Base-by-base conservation (phyloP, 2,329 filamentous ascomycete species). In the Aureobasidium sp. region DNA sequence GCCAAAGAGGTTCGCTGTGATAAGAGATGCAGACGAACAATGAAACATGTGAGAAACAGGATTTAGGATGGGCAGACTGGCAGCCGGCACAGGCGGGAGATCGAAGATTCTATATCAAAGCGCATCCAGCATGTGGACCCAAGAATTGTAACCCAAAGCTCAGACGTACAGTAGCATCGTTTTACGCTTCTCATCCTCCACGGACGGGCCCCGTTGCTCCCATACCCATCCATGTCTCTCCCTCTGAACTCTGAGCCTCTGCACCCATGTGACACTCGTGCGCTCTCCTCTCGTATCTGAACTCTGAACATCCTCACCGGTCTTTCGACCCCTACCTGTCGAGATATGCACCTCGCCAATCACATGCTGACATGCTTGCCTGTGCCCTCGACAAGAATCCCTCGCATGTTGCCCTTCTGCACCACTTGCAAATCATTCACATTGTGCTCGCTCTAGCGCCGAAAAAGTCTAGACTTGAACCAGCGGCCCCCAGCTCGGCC, bases 391-490 rank as follows among this genome's bases (percentile, higher is more conserved):
- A 44, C 37, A 25, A 10, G 25, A 10, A 32, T 45, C 45, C 37
- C 39, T 55, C 29, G 10, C 36, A 41, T 57, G n/a, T 41, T 36
- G 53, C 30, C 25, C n/a, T 10, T 41, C 37, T 57, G 53, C 53
- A 57, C 41, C 53, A 57, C 13, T n/a, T 45, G 53, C 29, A 44
- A 57, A 57, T 57, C 53, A 45, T 57, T 57, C 57, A 45, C 57
- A 34, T 8, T 41, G 36, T 27, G 21, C n/a, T 16, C 13, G 21
- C 53, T 57, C 41, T 57, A 57, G 53, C 53, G 53, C 30, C 10
- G 15, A 34, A 57, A 57, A 44, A 55, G 52, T 57, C 53, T 57
- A 59, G 57, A 49, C 57, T 59, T 49, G 16, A 36, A 59, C 41
- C 27, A 41, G 36, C 57, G 45, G 45, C 8, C 45, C 27, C 25